These are phyloP conservation scores for Brassica incana DNA, from an alignment of 345 rosid species.

Conservation along the genomic window DNA sequence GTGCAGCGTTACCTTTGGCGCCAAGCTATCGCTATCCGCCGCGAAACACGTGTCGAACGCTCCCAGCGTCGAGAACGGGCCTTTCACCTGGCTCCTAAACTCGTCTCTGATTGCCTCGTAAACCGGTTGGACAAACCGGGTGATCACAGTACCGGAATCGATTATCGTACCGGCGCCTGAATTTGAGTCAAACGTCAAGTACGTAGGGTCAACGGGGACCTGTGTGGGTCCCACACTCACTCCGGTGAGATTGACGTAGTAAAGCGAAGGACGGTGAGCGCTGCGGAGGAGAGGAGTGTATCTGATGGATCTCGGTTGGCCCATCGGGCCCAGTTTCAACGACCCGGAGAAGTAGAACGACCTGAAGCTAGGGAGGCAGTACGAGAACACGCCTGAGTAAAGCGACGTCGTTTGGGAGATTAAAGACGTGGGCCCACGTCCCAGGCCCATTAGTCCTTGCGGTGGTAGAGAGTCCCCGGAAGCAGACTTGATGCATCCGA, in stretches of 20 bases:
- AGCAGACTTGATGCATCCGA: conserved; percentile 61
- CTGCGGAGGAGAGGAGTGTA: conserved; percentile 67
- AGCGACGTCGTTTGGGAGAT: conserved; percentile 61
- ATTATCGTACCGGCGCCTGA: conserved; percentile 82
- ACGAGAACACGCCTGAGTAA: conserved; percentile 76
- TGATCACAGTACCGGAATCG: conserved; percentile 87
- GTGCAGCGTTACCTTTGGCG: conserved; percentile 61
- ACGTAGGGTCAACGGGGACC: conserved; percentile 49
- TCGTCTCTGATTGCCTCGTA: conserved; percentile 67
- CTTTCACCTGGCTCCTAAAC: conserved; percentile 69
- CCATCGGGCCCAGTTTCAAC: conserved; percentile 63
- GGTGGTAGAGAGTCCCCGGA: conserved; percentile 72
- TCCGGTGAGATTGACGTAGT: conserved; percentile 82
- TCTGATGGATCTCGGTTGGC: conserved; percentile 66
- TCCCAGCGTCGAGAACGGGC: conserved; percentile 72
- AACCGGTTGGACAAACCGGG: conserved; percentile 65
- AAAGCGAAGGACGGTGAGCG: conserved; percentile 81
- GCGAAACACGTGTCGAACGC: conserved; percentile 83
- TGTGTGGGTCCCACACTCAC: conserved; percentile 62
- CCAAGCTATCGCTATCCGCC: conserved; percentile 42
- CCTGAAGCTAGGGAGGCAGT: conserved; percentile 82
- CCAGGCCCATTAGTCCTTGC: conserved; percentile 80
- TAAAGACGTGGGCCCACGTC: conserved; percentile 77
- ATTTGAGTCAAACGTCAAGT: conserved; percentile 53
- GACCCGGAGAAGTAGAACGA: conserved; percentile 85